Evolutionary conservation across 176 grass and related monocot species (phyloP), one percentile per base, ranked within the genome.

Genomic region (Raddia guianensis): DNA sequence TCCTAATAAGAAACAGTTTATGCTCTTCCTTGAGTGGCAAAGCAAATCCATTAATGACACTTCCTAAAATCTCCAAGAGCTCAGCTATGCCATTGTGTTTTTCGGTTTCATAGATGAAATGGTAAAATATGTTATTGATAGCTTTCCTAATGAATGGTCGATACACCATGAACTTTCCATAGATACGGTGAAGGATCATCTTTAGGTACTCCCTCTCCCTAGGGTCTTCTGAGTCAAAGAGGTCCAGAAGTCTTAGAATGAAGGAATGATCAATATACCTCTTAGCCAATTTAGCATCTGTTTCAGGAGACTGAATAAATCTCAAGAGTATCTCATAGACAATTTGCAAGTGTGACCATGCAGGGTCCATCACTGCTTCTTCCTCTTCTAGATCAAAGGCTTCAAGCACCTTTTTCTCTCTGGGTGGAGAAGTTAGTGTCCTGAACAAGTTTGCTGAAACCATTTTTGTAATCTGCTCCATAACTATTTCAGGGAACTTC

Each of bases 1-100:
- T 81, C 20, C 90, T 80, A 19, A 79, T 42, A 9, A 91, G 82
- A 74, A 91, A 88, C 69, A 91, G 34, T 46, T 91, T 91, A 65
- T 91, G 90, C 62, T 88, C 90, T 61, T 91, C 90, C 73, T 91
- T 91, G 68, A 91, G 78, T 20, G 90, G 90, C 79, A 91, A 67
- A 34, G 86, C 86, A 63, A 91, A 91, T 6, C 90, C 86, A 2
- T 88, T 88, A 50, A 91, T 91, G 46, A 91, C 83, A 66, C 90
- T 91, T 45, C 86, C 90, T 34, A 88, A 80, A 68, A 91, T 79
- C 49, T 91, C 90, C 54, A 91, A 52, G 44, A 91, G 74, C 74
- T 91, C 90, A 12, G 66, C 86, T 21, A 91, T 82, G 9, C 90
- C 90, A 70, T 87, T 85, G 74, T 91, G 90, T 10, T 81, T 88